A percentile compares a stretch with the other conserved stretches of the same genome.
phyloP scores from a whole-genome alignment of 2,329 filamentous ascomycete genomes.

The Talaromyces sp. region DNA sequence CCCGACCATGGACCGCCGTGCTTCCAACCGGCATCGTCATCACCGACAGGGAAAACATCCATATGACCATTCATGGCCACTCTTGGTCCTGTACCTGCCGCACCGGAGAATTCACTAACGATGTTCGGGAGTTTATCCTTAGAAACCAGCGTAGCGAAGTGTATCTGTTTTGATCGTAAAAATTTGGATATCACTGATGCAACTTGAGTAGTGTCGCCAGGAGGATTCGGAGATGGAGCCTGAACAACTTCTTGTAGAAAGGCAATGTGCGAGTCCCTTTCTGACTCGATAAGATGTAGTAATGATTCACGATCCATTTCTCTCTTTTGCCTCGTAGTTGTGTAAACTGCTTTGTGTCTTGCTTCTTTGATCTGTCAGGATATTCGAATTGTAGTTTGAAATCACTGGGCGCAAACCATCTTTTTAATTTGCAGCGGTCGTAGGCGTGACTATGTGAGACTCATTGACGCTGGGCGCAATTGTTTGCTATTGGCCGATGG shows the following conservation, averaged over 20 bases:
- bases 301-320: background rate
- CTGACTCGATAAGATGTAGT: constrained; percentile 4
- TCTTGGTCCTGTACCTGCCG: constrained; percentile 18
- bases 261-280: constrained; percentile 19
- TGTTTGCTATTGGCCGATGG: background rate
- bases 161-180: constrained; percentile 19
- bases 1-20: constrained; percentile 32
- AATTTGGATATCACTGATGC: constrained; percentile 26
- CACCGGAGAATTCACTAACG: constrained; percentile 19
- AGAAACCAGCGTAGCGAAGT: constrained; percentile 23
- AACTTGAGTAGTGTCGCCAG: constrained; percentile 31
- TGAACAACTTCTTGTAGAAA: constrained; percentile 30
- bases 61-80: constrained; percentile 40
- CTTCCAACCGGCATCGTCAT: constrained; percentile 24
- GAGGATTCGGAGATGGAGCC: constrained; percentile 33
- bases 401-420: background rate
- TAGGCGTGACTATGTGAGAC: background rate
- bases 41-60: constrained; percentile 36
- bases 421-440: background rate
- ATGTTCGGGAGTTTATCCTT: constrained; percentile 27
- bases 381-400: background rate
- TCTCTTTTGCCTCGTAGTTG: background rate
- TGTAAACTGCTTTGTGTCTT: background rate
- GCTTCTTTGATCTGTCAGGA: background rate
- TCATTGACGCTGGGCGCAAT: background rate